These are phyloP conservation scores for Amorphotheca resinae DNA, from an alignment of 495 filamentous ascomycete genomes.

Conservation along the genomic window DNA sequence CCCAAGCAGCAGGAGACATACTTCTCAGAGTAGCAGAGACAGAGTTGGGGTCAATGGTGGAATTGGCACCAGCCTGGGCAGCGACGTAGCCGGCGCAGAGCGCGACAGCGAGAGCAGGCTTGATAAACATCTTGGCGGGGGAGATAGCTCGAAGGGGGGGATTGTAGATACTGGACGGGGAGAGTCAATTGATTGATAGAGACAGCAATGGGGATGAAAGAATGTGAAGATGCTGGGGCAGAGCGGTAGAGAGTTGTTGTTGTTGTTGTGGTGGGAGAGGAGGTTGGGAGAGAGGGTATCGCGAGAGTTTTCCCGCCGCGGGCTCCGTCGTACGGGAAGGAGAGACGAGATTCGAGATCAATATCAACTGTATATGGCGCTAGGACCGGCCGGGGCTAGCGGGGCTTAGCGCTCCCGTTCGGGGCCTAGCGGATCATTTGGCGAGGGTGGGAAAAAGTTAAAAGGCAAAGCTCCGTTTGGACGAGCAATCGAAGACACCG, in stretches of 20 bases:
- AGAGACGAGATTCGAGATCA: no score
- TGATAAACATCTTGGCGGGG: slow-evolving; percentile 14
- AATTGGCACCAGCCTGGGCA: slow-evolving; percentile 24
- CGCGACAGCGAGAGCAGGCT: slow-evolving; percentile 19
- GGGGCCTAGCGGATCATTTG: no score
- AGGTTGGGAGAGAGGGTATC: background rate
- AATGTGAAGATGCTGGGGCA: background rate
- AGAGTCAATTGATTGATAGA: background rate
- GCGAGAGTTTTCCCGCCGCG: no score
- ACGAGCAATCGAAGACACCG: no score
- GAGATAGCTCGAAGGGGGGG: background rate
- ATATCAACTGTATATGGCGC: no score
- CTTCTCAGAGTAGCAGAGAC: slow-evolving; percentile 18
- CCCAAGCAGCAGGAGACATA: slow-evolving; percentile 7
- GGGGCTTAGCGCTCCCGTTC: background rate
- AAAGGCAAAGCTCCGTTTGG: no score
- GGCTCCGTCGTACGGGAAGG: no score
- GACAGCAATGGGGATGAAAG: background rate
- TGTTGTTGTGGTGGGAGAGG: background rate
- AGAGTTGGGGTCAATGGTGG: slow-evolving; percentile 21
- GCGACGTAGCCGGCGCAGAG: slow-evolving; percentile 24
- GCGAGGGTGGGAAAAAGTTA: no score
- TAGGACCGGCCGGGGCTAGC: background rate
- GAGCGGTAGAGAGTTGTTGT: background rate
- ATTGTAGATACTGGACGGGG: background rate